phyloP scores from a whole-genome alignment of 257 asterid species.

The Striga asiatica region DNA sequence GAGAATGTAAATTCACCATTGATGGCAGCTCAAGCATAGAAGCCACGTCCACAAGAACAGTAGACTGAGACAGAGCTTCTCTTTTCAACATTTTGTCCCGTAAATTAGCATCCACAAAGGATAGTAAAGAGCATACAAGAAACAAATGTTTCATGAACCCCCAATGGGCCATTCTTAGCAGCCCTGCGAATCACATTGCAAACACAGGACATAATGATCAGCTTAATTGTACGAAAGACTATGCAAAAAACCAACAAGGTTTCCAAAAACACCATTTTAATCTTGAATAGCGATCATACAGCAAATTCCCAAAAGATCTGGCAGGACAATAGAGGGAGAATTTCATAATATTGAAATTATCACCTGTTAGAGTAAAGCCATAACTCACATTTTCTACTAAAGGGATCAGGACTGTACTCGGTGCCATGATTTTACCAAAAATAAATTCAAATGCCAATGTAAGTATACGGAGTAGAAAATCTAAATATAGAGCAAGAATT shows the following conservation, averaged over 20 bases:
- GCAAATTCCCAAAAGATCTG: neutral
- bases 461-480: neutral
- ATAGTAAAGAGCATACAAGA: constrained; percentile 32
- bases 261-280: neutral
- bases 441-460: no score
- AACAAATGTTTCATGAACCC: constrained; percentile 30
- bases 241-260: neutral
- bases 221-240: constrained; percentile 1
- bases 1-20: constrained; percentile 26
- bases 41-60: no score
- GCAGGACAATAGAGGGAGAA: neutral
- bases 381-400: neutral
- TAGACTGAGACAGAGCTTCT: constrained; percentile 25
- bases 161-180: constrained; percentile 29
- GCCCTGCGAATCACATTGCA: constrained; percentile 36
- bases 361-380: neutral
- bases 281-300: neutral
- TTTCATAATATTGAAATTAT: neutral
- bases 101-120: constrained; percentile 29
- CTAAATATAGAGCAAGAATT: neutral
- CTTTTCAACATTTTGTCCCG: constrained; percentile 24
- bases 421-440: no score
- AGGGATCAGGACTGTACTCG: no score
- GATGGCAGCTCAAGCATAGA: constrained; percentile 32
- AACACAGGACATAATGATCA: neutral